A percentile compares a stretch with the other conserved stretches of the same genome.
Evolutionary conservation across 805 yeast genomes (phyloP).

Genomic region (Yarrowia alimentaria): DNA sequence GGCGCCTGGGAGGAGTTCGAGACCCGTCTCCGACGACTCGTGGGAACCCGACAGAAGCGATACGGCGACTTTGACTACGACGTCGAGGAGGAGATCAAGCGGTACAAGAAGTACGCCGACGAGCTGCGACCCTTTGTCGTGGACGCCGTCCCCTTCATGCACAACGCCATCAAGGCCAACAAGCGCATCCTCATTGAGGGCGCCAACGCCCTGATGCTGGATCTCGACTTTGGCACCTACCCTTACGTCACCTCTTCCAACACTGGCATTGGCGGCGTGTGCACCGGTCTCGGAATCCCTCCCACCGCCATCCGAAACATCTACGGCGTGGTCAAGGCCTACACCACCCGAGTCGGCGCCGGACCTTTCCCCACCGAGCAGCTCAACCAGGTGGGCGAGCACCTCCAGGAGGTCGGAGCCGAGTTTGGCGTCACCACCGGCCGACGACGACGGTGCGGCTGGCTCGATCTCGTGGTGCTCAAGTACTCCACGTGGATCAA

Average conservation of each 20-base stretch:
- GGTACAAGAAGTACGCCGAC: constrained; percentile 72
- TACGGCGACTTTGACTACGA: constrained; percentile 93
- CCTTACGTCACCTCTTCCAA: constrained; percentile 95
- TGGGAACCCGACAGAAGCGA: constrained; percentile 79
- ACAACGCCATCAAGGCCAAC: constrained; percentile 69
- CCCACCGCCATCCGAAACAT: constrained; percentile 76
- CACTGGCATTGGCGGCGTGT: constrained; percentile 97
- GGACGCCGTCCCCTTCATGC: constrained; percentile 76
- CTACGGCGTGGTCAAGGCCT: constrained; percentile 97
- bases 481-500: constrained; percentile 88
- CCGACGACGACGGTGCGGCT: constrained; percentile 98
- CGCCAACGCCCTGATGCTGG: constrained; percentile 97
- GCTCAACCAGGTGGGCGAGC: constrained; percentile 80
- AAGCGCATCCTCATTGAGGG: constrained; percentile 95
- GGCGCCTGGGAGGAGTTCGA: constrained; percentile 93
- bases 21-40: constrained; percentile 68
- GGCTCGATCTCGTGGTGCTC: constrained; percentile 95
- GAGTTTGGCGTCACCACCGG: constrained; percentile 99
- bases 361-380: constrained; percentile 99
- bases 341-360: constrained; percentile 98
- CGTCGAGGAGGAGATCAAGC: constrained; percentile 71
- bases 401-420: constrained; percentile 86
- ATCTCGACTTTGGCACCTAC: constrained; percentile 95
- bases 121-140: constrained; percentile 84
- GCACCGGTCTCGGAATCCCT: constrained; percentile 96